Evolutionary conservation across 768 basidiomycete species (phyloP).

Genomic region (Neoboletus magnificus): DNA sequence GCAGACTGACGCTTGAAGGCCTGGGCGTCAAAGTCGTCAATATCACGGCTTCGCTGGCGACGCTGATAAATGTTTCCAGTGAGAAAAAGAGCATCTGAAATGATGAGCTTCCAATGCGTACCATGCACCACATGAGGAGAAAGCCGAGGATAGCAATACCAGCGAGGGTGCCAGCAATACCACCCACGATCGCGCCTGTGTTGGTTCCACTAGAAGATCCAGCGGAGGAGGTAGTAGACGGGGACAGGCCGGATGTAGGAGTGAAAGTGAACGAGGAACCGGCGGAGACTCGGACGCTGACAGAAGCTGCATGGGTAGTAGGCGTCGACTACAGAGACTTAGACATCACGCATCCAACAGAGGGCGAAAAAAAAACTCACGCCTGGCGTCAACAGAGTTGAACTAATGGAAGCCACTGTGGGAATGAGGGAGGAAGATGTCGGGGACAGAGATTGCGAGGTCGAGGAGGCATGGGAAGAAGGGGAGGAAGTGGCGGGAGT

Average conservation of each 20-base stretch:
- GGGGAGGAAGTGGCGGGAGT: conserved; percentile 2
- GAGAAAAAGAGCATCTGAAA: background rate
- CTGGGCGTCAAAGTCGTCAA: conserved; percentile 49
- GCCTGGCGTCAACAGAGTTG: background rate
- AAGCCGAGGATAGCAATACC: conserved; percentile 41
- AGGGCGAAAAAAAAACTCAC: conserved; percentile 16
- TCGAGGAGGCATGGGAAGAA: conserved; percentile 6
- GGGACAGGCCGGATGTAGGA: conserved; percentile 1
- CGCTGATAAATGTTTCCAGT: conserved; percentile 32
- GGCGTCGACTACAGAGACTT: background rate
- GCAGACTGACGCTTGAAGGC: conserved; percentile 65
- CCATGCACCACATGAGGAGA: conserved; percentile 46
- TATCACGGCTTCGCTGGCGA: conserved; percentile 36
- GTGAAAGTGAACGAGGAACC: background rate
- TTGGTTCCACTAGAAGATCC: conserved; percentile 35
- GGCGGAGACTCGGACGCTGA: background rate
- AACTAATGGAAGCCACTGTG: conserved; percentile 4
- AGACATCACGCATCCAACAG: background rate
- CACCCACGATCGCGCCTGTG: conserved; percentile 34
- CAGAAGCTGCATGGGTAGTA: background rate
- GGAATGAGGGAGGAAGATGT: conserved; percentile 3
- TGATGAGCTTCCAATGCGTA: conserved; percentile 24
- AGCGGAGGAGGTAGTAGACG: conserved; percentile 29
- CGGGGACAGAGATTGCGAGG: background rate
- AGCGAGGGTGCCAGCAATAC: conserved; percentile 44